Base-by-base conservation (phyloP, 2,329 filamentous ascomycete genomes). In the Pyricularia pennisetigena region DNA sequence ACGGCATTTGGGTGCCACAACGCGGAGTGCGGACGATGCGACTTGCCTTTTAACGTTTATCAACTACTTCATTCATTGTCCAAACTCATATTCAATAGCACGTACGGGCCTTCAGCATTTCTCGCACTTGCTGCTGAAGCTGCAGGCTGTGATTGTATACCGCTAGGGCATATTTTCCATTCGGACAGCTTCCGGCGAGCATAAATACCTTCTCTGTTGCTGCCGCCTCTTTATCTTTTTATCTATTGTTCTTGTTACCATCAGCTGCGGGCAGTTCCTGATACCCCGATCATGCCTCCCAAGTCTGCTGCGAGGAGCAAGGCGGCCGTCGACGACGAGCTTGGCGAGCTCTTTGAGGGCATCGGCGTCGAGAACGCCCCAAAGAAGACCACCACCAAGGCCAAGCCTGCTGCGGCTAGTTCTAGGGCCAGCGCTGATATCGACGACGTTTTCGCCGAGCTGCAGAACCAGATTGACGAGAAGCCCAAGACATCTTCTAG, bases 381-480 rank as follows among this genome's bases (percentile, higher is more conserved):
- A 69, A 67, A 76, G 70, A 82, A 81, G 75, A 20, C 69, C 2
- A 63, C 67, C 2, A 61, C 35, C 35, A 67, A 67, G 41, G 67
- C 30, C 32, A 70, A 76, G 65, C 68, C 77, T 73, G 84, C 84
- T 74, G 76, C 82, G 70, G 79, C 82, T 68, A 77, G 81, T 68
- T 78, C 82, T 72, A 85, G 85, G 76, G 74, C 80, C 67, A 79
- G 78, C 75, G 74, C 77, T 70, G 75, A 76, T 69, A 73, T 73
- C 30, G 75, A 80, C 71, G 72, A 74, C 73, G 88, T 94, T 69
- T 85, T 98, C 57, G 93, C 93, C 70, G 94, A 97, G 74, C 86
- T 98, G 70, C 92, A 96, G 77, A 89, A 89, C 73, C 79, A 86
- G 75, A 86, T 97, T 62, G 92, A 88, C 74, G 84, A 87, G 68